These are phyloP conservation scores for Nakazawaea ishiwadae DNA, from an alignment of 805 yeast genomes.

Conservation along the genomic window DNA sequence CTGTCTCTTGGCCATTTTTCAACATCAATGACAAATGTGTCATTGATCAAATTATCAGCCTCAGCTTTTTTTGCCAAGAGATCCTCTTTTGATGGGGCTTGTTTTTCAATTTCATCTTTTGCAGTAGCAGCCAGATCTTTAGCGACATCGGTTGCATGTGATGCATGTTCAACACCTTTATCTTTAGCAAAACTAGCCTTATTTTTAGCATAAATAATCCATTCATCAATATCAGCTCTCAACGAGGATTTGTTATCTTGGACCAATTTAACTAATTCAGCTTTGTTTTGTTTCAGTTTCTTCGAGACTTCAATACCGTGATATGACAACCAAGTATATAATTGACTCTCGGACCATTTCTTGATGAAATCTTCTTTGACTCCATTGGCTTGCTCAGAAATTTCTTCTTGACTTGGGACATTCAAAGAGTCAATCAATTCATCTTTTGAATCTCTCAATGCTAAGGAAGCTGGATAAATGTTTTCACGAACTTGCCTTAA, in stretches of 20 bases:
- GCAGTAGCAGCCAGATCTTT: no score
- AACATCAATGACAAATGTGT: constrained; percentile 40
- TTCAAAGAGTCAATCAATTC: constrained; percentile 37
- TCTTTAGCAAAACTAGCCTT: constrained; percentile 28
- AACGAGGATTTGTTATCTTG: constrained; percentile 28
- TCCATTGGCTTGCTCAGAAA: constrained; percentile 31
- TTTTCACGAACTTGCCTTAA: constrained; percentile 39
- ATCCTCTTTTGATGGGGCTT: constrained; percentile 7
- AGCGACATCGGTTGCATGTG: no score
- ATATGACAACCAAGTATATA: constrained; percentile 47
- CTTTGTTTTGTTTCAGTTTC: constrained; percentile 27
- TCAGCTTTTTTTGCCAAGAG: constrained; percentile 15
- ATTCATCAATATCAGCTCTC: constrained; percentile 34
- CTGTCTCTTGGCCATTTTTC: constrained; percentile 44
- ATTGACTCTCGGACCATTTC: constrained; percentile 49
- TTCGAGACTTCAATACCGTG: constrained; percentile 37
- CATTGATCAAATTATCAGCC: constrained; percentile 33
- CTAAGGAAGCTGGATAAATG: constrained; percentile 36
- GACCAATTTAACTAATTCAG: constrained; percentile 31
- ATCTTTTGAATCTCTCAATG: constrained; percentile 26
- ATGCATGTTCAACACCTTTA: no score
- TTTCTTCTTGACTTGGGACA: constrained; percentile 28
- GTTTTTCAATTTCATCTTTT: background rate
- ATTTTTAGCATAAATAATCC: constrained; percentile 25
- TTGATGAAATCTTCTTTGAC: constrained; percentile 41